These are phyloP conservation scores for Sugiyamaella lignohabitans DNA, from an alignment of 805 yeast genomes.

Conservation along the genomic window DNA sequence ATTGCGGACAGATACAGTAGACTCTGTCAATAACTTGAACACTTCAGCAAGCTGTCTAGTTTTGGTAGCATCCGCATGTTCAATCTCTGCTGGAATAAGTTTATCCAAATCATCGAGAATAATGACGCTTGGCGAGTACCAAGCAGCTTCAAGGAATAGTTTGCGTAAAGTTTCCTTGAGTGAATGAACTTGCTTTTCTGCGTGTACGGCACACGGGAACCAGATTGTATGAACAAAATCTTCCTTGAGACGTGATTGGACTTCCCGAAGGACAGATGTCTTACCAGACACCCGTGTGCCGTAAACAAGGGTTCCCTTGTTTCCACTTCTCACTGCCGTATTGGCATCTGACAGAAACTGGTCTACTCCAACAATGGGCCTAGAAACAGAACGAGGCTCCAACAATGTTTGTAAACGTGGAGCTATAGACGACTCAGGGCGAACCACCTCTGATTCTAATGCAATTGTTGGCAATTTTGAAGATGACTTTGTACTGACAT, in stretches of 20 bases:
- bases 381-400: background rate
- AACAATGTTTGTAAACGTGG: constrained; percentile 7
- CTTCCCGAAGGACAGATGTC: constrained; percentile 44
- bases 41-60: constrained; percentile 62
- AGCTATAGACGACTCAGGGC: constrained; percentile 34
- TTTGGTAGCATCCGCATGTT: constrained; percentile 52
- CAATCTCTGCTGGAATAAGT: constrained; percentile 58
- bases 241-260: constrained; percentile 35
- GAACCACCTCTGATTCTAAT: constrained; percentile 28
- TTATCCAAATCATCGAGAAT: constrained; percentile 75
- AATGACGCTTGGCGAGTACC: constrained; percentile 74
- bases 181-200: constrained; percentile 45
- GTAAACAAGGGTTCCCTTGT: constrained; percentile 52
- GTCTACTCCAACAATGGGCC: constrained; percentile 53
- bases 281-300: constrained; percentile 86
- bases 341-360: constrained; percentile 36
- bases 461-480: constrained; percentile 9
- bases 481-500: constrained; percentile 1
- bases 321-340: constrained; percentile 39
- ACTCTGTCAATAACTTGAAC: constrained; percentile 43
- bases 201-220: constrained; percentile 47
- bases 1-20: constrained; percentile 35
- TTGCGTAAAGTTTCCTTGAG: constrained; percentile 40
- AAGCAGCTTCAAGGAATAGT: constrained; percentile 49
- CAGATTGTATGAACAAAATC: constrained; percentile 43